Percentiles rank a stretch among this genome's conserved stretches.
phyloP scores from a whole-genome alignment of 164 flowering plant species.

The Berberis vulgaris region DNA sequence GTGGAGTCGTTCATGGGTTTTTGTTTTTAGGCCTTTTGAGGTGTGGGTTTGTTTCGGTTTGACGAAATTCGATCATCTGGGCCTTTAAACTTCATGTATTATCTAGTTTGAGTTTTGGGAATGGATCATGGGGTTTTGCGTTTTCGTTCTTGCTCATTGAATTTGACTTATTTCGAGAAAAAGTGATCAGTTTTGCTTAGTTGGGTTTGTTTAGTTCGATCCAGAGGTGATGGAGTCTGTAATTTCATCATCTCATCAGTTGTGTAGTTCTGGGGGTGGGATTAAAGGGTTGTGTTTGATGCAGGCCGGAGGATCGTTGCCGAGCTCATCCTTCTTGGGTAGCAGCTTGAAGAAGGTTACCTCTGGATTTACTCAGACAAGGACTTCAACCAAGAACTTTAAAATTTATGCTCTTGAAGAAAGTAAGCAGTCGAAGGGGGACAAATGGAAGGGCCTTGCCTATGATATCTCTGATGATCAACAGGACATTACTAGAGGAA shows the following conservation, averaged over 20 bases:
- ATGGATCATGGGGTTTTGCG: too few relatives aligned
- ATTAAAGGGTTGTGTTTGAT: constrained; percentile 13
- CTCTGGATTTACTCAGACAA: constrained; percentile 17
- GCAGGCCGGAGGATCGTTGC: constrained; percentile 38
- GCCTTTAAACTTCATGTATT: not conserved
- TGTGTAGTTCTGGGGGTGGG: constrained; percentile 5
- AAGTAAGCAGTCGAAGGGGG: constrained; percentile 31
- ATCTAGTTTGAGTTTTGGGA: not conserved
- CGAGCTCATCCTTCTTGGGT: constrained; percentile 45
- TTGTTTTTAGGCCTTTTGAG: not conserved
- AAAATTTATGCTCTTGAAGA: constrained; percentile 34
- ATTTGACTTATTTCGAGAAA: too few relatives aligned
- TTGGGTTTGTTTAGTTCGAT: not conserved
- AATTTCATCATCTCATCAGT: constrained; percentile 2
- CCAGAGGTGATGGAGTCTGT: not conserved
- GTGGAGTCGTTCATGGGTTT: too few relatives aligned
- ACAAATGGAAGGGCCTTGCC: constrained; percentile 9
- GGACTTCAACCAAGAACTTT: constrained; percentile 14
- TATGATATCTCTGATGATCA: constrained; percentile 49
- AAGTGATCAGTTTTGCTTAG: too few relatives aligned
- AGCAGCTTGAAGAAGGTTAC: constrained; percentile 40
- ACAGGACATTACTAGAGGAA: constrained; percentile 56
- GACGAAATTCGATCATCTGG: too few relatives aligned
- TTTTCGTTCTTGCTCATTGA: too few relatives aligned
- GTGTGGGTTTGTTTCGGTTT: not conserved